Evolutionary conservation across 345 rosid genomes (phyloP).

Genomic region (Eucalyptus marginata): DNA sequence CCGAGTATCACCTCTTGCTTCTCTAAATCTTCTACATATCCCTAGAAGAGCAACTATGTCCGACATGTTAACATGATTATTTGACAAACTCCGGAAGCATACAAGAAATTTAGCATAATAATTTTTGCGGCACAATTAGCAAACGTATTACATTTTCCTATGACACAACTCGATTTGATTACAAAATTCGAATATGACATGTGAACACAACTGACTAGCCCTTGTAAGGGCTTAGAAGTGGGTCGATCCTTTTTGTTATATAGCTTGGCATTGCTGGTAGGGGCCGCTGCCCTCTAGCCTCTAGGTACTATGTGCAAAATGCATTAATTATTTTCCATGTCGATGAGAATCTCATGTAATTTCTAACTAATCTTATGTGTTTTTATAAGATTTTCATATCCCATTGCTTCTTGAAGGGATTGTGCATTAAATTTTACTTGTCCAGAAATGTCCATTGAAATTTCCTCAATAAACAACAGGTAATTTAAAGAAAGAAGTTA

Average conservation of each 20-base stretch:
- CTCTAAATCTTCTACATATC: neutral
- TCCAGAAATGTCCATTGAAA: neutral
- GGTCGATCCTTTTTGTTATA: rapidly evolving
- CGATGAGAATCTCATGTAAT: rapidly evolving
- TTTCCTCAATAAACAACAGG: no score
- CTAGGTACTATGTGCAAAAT: neutral
- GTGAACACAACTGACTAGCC: rapidly evolving
- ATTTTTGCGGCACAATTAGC: no score
- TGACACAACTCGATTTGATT: rapidly evolving
- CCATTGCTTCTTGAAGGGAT: neutral
- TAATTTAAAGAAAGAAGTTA: neutral
- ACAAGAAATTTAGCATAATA: no score
- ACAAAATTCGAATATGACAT: rapidly evolving
- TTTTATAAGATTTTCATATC: neutral
- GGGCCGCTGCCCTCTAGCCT: rapidly evolving
- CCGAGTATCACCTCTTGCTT: neutral
- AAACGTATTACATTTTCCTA: rapidly evolving
- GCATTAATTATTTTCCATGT: neutral
- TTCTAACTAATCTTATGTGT: neutral
- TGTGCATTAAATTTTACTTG: neutral
- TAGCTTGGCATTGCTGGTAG: rapidly evolving
- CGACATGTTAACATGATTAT: no score
- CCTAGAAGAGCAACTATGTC: neutral
- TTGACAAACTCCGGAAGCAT: no score
- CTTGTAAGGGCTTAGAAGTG: neutral